Evolutionary conservation across 352 stramenopile species (phyloP).

Genomic region (Phytopythium ostracodes): DNA sequence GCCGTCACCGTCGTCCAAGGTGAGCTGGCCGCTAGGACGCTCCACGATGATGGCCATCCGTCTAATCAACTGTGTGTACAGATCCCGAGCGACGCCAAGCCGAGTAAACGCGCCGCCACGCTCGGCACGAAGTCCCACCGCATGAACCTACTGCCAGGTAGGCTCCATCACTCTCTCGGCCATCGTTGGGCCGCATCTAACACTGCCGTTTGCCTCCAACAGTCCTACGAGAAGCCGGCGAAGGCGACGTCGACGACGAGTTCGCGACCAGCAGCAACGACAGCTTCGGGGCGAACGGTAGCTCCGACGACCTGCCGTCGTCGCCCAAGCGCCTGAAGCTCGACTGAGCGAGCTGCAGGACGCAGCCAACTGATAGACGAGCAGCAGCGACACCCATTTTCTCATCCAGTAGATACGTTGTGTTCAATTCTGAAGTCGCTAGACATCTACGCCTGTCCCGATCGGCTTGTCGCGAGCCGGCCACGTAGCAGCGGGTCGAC

Average conservation of each 20-base stretch:
- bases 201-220: too few relatives aligned
- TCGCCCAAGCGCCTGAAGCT: not conserved
- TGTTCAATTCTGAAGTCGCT: not conserved
- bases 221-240: not conserved
- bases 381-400: not conserved
- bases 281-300: not conserved
- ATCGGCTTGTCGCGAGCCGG: not conserved
- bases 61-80: not conserved
- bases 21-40: not conserved
- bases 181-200: not conserved
- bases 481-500: slow-evolving; percentile 46
- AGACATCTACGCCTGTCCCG: not conserved
- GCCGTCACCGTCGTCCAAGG: slow-evolving; percentile 71
- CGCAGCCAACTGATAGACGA: not conserved
- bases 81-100: not conserved
- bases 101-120: not conserved
- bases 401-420: not conserved
- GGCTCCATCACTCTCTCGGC: not conserved
- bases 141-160: slow-evolving; percentile 5
- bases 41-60: not conserved
- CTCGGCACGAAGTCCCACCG: not conserved
- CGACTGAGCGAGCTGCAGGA: not conserved
- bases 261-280: slow-evolving; percentile 1
- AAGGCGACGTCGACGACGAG: not conserved
- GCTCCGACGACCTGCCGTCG: not conserved